phyloP scores from a whole-genome alignment of 345 rosid species.

The Diplotaxis tenuifolia region DNA sequence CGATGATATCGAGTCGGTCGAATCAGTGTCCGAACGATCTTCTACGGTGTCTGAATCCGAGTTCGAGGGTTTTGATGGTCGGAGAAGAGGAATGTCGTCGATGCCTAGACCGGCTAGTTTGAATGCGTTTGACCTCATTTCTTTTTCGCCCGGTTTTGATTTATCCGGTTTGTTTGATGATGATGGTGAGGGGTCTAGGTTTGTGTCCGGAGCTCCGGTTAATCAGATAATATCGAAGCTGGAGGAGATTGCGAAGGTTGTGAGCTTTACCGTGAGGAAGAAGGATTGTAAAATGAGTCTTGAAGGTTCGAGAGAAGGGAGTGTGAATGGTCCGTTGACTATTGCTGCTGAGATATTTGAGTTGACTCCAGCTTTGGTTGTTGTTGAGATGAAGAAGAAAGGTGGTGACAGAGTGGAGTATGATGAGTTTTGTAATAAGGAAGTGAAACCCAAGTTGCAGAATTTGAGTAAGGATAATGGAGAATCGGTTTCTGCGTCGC shows the following conservation, averaged over 20 bases:
- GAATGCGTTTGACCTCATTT: conserved; percentile 70
- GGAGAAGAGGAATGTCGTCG: conserved; percentile 24
- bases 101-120: conserved; percentile 66
- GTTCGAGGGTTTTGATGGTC: conserved; percentile 37
- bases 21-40: conserved; percentile 44
- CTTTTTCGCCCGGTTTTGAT: conserved; percentile 68
- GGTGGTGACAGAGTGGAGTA: conserved; percentile 82
- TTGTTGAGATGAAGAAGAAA: conserved; percentile 90
- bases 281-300: conserved; percentile 70
- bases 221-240: conserved; percentile 55
- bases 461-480: conserved; percentile 55
- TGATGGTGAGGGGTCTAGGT: conserved; percentile 59
- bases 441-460: conserved; percentile 74
- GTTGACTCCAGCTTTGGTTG: conserved; percentile 61
- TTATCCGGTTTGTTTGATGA: conserved; percentile 69
- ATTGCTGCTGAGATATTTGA: conserved; percentile 70
- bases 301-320: conserved; percentile 67
- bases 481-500: not conserved
- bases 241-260: conserved; percentile 66
- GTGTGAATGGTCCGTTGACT: conserved; percentile 53
- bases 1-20: conserved; percentile 37
- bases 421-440: conserved; percentile 71
- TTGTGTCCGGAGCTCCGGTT: conserved; percentile 63
- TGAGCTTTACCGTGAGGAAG: conserved; percentile 67
- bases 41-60: conserved; percentile 56